A percentile compares a stretch with the other conserved stretches of the same genome.
These are phyloP conservation scores for Mrakia blollopis DNA, from an alignment of 768 basidiomycete species.

Conservation along the genomic window DNA sequence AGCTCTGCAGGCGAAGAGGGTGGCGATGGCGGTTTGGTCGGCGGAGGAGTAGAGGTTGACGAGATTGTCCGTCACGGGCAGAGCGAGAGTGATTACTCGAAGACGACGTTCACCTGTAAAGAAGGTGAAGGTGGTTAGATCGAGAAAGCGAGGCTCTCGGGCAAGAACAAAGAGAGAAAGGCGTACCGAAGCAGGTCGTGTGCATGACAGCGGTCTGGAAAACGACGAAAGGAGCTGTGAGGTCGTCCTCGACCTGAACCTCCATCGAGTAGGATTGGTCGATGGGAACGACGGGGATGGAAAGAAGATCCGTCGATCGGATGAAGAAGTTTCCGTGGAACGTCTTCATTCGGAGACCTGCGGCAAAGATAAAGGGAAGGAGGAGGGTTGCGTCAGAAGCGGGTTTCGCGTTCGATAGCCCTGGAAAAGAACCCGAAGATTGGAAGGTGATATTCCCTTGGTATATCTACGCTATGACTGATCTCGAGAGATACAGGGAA, in stretches of 20 bases:
- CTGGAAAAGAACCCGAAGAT: no score
- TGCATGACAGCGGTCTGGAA: slow-evolving; percentile 92
- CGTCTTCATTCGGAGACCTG: slow-evolving; percentile 80
- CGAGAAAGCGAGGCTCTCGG: background rate
- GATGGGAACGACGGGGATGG: slow-evolving; percentile 90
- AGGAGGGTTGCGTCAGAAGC: background rate
- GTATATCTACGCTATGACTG: background rate
- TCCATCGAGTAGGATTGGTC: slow-evolving; percentile 96
- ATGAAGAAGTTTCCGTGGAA: slow-evolving; percentile 99
- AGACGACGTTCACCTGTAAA: slow-evolving; percentile 73
- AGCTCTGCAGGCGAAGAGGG: slow-evolving; percentile 82
- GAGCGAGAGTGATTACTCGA: slow-evolving; percentile 78
- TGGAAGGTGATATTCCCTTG: no score
- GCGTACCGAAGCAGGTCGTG: slow-evolving; percentile 77
- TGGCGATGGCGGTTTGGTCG: slow-evolving; percentile 79
- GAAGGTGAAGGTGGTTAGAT: background rate
- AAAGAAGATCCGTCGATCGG: slow-evolving; percentile 89
- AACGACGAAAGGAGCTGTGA: slow-evolving; percentile 84
- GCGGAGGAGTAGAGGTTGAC: slow-evolving; percentile 86
- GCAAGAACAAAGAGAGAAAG: no score
- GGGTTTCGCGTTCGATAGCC: no score
- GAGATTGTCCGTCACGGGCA: slow-evolving; percentile 80
- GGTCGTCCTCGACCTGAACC: slow-evolving; percentile 87
- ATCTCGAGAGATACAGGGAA: background rate
- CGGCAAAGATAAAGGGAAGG: slow-evolving; percentile 45